Percentiles rank a stretch among this genome's conserved stretches.
These are phyloP conservation scores for Phanerodontia chrysosporium DNA, from an alignment of 768 basidiomycete genomes.

Conservation along the genomic window DNA sequence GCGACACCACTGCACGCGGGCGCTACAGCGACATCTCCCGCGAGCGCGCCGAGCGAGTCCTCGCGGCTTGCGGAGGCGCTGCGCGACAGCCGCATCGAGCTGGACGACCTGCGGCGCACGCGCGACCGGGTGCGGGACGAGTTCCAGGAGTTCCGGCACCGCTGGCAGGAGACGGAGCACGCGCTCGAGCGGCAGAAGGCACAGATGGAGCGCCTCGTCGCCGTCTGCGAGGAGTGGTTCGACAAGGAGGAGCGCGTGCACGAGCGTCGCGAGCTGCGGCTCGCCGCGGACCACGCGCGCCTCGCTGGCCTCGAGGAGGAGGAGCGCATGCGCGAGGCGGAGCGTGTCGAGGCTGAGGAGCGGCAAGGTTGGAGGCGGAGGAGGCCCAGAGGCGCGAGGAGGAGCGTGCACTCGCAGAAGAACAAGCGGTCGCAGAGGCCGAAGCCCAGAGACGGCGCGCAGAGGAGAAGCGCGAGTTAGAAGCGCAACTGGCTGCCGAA, in stretches of 20 bases:
- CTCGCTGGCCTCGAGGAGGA: neutral
- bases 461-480: neutral
- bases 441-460: neutral
- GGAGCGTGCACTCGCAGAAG: conserved; percentile 1
- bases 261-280: conserved; percentile 19
- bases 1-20: neutral
- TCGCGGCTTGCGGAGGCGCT: conserved; percentile 6
- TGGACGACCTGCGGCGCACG: conserved; percentile 17
- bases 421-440: neutral
- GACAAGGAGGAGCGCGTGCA: conserved; percentile 27
- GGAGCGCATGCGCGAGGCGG: neutral
- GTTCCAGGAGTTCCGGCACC: conserved; percentile 20
- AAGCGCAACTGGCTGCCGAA: neutral
- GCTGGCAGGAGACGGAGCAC: conserved; percentile 23
- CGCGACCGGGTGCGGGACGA: conserved; percentile 14
- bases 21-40: neutral
- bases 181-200: conserved; percentile 26
- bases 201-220: conserved; percentile 19
- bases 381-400: conserved; percentile 12
- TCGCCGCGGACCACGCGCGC: neutral
- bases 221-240: conserved; percentile 26
- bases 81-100: conserved; percentile 16
- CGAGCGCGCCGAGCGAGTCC: neutral
- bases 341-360: neutral
- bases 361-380: conserved; percentile 11